Conservation (phyloP, 441 rosid species). For the Populus hybrid region DNA sequence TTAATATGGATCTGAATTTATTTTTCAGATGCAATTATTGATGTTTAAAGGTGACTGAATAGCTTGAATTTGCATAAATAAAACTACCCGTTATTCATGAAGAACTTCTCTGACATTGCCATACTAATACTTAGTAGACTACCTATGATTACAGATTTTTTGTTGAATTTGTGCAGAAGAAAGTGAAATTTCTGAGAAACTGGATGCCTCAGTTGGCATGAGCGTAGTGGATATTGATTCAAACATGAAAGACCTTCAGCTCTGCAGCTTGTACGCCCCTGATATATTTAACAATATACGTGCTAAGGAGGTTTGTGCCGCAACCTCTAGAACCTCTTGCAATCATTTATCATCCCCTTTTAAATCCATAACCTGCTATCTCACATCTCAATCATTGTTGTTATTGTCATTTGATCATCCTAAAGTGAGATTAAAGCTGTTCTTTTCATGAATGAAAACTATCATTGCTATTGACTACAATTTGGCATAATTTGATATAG, state of each 20-base stretch:
- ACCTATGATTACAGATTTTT: slow-evolving; percentile 4
- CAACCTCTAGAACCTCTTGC: slow-evolving; percentile 8
- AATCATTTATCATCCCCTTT: not conserved
- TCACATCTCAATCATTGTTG: slow-evolving; percentile 3
- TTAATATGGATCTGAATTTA: not conserved
- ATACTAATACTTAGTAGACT: slow-evolving; percentile 10
- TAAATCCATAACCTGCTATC: not conserved
- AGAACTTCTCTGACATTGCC: not conserved
- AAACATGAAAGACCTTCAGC: slow-evolving; percentile 58
- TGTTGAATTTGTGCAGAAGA: slow-evolving; percentile 51
- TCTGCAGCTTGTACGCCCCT: slow-evolving; percentile 69
- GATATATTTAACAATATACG: slow-evolving; percentile 60
- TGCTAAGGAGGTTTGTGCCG: slow-evolving; percentile 69
- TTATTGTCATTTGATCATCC: not conserved
- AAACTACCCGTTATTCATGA: not conserved
- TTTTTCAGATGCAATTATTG: not conserved
- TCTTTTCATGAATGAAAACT: not conserved
- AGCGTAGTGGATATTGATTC: slow-evolving; percentile 70
- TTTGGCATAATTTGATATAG: not conserved
- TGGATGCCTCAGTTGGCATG: slow-evolving; percentile 28
- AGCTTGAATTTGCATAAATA: not conserved
- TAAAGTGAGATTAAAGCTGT: not conserved
- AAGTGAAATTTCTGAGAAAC: slow-evolving; percentile 30
- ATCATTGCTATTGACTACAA: not conserved
- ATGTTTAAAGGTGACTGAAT: slow-evolving; percentile 3